Evolutionary conservation across 805 yeast species (phyloP), one percentile per base, ranked within the genome.

Genomic region (Schizosaccharomyces cryophilus): DNA sequence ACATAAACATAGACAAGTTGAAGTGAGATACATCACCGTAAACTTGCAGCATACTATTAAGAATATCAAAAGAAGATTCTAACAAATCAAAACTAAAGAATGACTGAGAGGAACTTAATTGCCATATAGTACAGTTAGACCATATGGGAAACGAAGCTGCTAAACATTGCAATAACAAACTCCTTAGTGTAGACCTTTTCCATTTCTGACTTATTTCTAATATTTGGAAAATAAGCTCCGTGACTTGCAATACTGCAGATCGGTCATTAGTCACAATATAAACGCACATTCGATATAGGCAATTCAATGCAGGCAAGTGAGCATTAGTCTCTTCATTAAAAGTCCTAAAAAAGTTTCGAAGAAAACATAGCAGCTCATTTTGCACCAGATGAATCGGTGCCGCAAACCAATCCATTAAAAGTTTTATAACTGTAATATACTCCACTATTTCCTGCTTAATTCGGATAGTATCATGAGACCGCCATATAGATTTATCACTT

Each of bases 341-440:
- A 7, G 21, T 6, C 3, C 48, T 29, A 26, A 65, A 60, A 54
- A 63, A 62, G 3, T 2, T n/a, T 9, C 47, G 40, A 21, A 64
- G 17, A 5, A 64, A 26, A 2, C 48, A 26, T 19, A 51, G 59
- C 0, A 64, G 47, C 24, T 17, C 24, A n/a, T 19, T 42, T 4
- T 40, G 54, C 4, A 31, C 42, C 7, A 31, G 7, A 21, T 9
- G 17, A 13, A 60, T 61, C 15, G 63, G 42, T 5, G 61, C 58
- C 15, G 58, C 54, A 21, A 62, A 48, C 19, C 64, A 58, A 24
- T 54, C 11, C 13, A 64, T 56, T 6, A 64, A 51, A 40, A 62
- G 61, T 11, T 30, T 21, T 15, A 64, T 38, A 13, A 64, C 47
- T 21, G 61, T 95, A 26, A 61, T 54, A 42, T 85, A 75, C 35